Evolutionary conservation across 1,139 yeast species (phyloP).

Genomic region (Saccharomyces hybrid): DNA sequence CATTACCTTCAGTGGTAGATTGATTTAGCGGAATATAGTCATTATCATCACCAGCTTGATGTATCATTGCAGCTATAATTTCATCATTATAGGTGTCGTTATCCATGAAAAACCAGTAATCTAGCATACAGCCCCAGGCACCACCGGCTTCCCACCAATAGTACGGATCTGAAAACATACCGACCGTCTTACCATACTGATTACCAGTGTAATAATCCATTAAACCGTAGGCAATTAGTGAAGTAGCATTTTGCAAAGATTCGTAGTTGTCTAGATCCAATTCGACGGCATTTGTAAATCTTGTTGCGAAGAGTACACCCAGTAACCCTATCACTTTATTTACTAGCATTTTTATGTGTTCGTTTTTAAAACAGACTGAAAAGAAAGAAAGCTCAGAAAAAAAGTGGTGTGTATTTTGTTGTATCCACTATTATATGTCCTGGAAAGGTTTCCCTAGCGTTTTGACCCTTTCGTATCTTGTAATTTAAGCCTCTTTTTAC

Average conservation of each 20-base stretch:
- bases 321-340: neutral
- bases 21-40: slow-evolving; percentile 86
- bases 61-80: slow-evolving; percentile 55
- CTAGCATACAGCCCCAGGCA: slow-evolving; percentile 83
- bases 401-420: neutral
- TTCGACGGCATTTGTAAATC: slow-evolving; percentile 22
- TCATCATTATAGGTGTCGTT: slow-evolving; percentile 57
- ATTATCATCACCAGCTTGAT: slow-evolving; percentile 68
- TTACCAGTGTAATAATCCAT: slow-evolving; percentile 79
- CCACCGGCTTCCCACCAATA: slow-evolving; percentile 99
- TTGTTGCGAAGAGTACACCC: slow-evolving; percentile 1
- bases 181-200: slow-evolving; percentile 65
- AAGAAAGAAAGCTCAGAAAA: neutral
- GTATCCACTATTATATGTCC: neutral
- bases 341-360: neutral
- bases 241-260: slow-evolving; percentile 44
- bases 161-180: slow-evolving; percentile 79
- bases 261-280: slow-evolving; percentile 33
- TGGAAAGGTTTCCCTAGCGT: neutral
- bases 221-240: slow-evolving; percentile 58
- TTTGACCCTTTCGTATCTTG: neutral
- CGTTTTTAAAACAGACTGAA: neutral
- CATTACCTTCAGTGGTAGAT: slow-evolving; percentile 93
- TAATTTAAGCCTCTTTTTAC: neutral
- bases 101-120: slow-evolving; percentile 64